Evolutionary conservation across 495 filamentous ascomycete species (phyloP).

Genomic region (Penicillium ochrochloron): DNA sequence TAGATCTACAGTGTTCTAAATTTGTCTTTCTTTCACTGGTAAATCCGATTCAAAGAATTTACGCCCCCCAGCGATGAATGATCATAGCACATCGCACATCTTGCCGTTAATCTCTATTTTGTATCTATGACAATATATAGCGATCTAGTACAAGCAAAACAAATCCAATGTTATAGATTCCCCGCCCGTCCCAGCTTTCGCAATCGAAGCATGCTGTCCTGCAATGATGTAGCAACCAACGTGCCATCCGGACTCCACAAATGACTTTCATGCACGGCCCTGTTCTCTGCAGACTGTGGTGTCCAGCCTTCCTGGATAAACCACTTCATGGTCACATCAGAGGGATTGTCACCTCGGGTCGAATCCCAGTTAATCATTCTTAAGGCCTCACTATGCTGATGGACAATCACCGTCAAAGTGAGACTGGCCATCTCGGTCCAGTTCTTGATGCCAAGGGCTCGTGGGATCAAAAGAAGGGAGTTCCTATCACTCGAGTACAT

Average conservation of each 20-base stretch:
- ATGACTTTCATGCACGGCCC: slow-evolving; percentile 64
- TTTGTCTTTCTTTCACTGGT: not conserved
- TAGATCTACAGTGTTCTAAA: not conserved
- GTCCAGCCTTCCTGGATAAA: slow-evolving; percentile 71
- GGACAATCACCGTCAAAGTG: slow-evolving; percentile 65
- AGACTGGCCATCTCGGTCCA: slow-evolving; percentile 62
- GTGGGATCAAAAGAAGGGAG: slow-evolving; percentile 64
- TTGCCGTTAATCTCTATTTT: not conserved
- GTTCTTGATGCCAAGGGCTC: slow-evolving; percentile 60
- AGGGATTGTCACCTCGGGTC: slow-evolving; percentile 17
- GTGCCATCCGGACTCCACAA: slow-evolving; percentile 65
- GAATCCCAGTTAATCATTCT: slow-evolving; percentile 45
- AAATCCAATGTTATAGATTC: slow-evolving; percentile 31
- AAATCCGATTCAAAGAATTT: not conserved
- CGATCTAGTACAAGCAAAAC: not conserved
- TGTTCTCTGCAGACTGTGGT: slow-evolving; percentile 57
- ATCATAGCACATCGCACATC: not conserved
- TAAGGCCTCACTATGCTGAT: slow-evolving; percentile 48
- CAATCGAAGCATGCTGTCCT: slow-evolving; percentile 60
- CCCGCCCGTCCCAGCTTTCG: slow-evolving; percentile 19
- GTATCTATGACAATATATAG: not conserved
- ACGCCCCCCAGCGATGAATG: not conserved
- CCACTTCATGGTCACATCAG: slow-evolving; percentile 55
- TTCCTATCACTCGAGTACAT: slow-evolving; percentile 73
- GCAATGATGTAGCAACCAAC: slow-evolving; percentile 66